Evolutionary conservation across 1,284 basidiomycete species (phyloP), one percentile per base, ranked within the genome.

Genomic region (Marasmius tenuissimus): DNA sequence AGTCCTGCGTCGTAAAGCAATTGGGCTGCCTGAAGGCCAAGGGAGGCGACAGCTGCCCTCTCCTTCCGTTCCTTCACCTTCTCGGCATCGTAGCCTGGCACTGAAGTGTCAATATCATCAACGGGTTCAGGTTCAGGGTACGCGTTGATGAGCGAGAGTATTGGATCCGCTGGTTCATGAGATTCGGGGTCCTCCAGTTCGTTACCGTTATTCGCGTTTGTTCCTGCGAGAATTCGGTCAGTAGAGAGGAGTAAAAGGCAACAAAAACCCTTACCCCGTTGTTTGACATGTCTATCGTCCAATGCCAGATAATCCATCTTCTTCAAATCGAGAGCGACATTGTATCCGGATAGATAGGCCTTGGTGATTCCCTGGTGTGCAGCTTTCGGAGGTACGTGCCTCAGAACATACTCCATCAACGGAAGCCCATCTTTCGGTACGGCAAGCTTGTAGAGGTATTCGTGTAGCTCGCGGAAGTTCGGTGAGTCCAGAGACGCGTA

Each of bases 281-380:
- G 68, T 54, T 73, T 71, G 10, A 73, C 67, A 18, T 80, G 72
- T 54, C 96, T 80, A 72, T 98, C 96, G 71, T 98, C 96, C 3
- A 98, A 81, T 2, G 93, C 95, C 14, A 98, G 85, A 71, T 99
- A 99, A 72, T 99, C 97, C 78, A 89, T 98, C 77, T 97, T 98
- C 80, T 99, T 99, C 68, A 99, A 77, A 68, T 97, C 94, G 60
- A 99, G 81, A 34, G 92, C 84, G 7, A 96, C 95, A 3, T 96
- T 96, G 69, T 94, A 99, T 6, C 97, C 96, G 7, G 91, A 87
- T 4, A 98, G 77, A 64, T 85, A 83, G 60, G 52, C 20, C 74
- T 83, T 12, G 75, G 72, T 8, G 68, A 61, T 0, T 62, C 65
- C 0, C 61, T 63, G 6, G 73, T 65, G 3, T 64, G 65, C 4